Evolutionary conservation across 768 basidiomycete species (phyloP).

Genomic region (Antrodiella citrinella): DNA sequence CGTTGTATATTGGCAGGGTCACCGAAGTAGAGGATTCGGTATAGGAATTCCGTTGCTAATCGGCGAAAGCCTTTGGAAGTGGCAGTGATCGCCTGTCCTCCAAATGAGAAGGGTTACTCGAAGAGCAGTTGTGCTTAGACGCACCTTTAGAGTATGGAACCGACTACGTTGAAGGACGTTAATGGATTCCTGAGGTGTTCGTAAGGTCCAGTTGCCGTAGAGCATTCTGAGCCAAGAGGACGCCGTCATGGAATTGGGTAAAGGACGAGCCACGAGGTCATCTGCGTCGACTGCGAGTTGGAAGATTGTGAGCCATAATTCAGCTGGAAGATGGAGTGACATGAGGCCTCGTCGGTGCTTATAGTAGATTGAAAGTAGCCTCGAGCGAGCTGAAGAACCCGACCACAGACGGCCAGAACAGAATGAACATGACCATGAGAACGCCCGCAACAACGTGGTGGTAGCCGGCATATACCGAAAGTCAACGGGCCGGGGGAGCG

Average conservation of each 20-base stretch:
- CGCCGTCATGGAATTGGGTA: slow-evolving; percentile 56
- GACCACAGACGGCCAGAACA: too few species aligned
- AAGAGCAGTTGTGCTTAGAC: slow-evolving; percentile 7
- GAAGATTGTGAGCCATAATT: slow-evolving; percentile 66
- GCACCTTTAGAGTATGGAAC: slow-evolving; percentile 63
- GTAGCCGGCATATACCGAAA: too few species aligned
- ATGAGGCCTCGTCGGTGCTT: neutral
- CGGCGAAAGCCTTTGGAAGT: slow-evolving; percentile 60
- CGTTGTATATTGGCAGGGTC: slow-evolving; percentile 46
- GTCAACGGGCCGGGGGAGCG: too few species aligned
- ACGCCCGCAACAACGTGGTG: too few species aligned
- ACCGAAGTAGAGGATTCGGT: slow-evolving; percentile 61
- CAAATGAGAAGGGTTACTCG: slow-evolving; percentile 2
- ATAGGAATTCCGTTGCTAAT: slow-evolving; percentile 58
- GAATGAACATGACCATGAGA: too few species aligned
- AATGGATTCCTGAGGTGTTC: slow-evolving; percentile 52
- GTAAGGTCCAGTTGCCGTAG: slow-evolving; percentile 44
- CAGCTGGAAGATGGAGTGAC: slow-evolving; percentile 43
- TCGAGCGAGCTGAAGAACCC: too few species aligned
- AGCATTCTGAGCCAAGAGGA: slow-evolving; percentile 56
- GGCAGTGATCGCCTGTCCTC: slow-evolving; percentile 50
- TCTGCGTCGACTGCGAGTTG: slow-evolving; percentile 66
- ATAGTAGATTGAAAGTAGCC: too few species aligned
- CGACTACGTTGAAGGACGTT: slow-evolving; percentile 50
- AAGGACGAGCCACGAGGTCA: slow-evolving; percentile 49